Base-by-base conservation (phyloP, 73 alveolate species). In the Stentor coeruleus region DNA sequence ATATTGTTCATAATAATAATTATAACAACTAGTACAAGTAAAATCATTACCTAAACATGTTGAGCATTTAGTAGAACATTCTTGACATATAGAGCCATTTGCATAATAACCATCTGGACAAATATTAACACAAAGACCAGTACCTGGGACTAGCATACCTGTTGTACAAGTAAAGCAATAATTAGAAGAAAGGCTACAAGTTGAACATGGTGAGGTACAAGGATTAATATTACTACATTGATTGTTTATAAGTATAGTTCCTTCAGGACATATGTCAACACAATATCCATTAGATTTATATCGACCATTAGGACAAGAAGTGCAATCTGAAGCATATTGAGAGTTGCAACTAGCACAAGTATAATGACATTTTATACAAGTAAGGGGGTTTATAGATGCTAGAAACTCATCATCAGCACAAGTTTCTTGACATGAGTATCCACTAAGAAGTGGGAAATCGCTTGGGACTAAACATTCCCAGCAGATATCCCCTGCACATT, bases 21-120 rank as follows among this genome's bases (percentile, higher is more conserved):
- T 26, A 66, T 20, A 40, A 31, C 79, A 66, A 26, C 79, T 33
- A 66, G n/a, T 66, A 31, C 79, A 66, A 66, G 20, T 1, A 66
- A 40, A 20, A 66, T 37, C n/a, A 1, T 26, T 0, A 1, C 49
- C n/a, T n/a, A 57, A 57, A 40, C 79, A 66, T 1, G n/a, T 40
- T 26, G 15, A 26, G 33, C 79, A 66, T 26, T 66, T 66, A 66
- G 0, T 26, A 66, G n/a, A 20, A 66, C 79, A 66, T 26, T 20
- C 14, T 20, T 33, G 36, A 2, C 79, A 66, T 28, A 66, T 33
- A 2, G n/a, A 14, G 2, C 79, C 37, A 31, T 66, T 40, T 33
- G 20, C 36, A 66, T 66, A 66, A 66, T 26, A 66, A 14, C 79
- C 79, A 20, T 20, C 33, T 11, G 79, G 79, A 66, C 79, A 66